phyloP scores from a whole-genome alignment of 192 early-diverging fungal species.

The Coemansia sp. region DNA sequence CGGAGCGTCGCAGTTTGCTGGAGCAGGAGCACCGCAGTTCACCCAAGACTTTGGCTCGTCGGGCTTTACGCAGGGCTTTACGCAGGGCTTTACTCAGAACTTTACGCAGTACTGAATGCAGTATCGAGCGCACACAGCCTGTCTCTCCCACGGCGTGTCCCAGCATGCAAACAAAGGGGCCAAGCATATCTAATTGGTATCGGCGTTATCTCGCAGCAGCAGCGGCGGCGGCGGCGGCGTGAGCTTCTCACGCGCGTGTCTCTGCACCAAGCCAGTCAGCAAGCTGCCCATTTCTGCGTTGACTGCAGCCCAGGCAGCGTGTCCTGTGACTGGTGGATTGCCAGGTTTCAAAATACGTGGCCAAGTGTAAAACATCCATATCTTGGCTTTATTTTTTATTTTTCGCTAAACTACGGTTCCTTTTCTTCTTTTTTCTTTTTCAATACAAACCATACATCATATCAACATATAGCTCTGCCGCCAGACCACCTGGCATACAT shows the following conservation, averaged over 20 bases:
- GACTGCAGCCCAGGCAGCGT: too few relatives aligned
- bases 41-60: conserved; percentile 33
- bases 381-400: neutral
- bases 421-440: neutral
- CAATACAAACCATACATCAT: neutral
- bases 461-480: neutral
- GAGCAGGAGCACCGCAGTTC: conserved; percentile 19
- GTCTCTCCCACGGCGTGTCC: neutral
- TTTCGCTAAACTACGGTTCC: neutral
- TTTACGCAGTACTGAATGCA: conserved; percentile 47
- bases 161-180: neutral
- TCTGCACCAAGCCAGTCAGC: too few relatives aligned
- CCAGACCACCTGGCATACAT: neutral
- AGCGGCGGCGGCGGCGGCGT: too few relatives aligned
- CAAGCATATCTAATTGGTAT: neutral
- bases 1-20: conserved; percentile 19
- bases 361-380: neutral
- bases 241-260: too few relatives aligned
- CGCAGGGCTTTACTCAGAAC: conserved; percentile 46
- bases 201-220: too few relatives aligned
- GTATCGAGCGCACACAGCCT: neutral
- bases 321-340: too few relatives aligned
- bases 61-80: conserved; percentile 49
- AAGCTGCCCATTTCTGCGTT: neutral
- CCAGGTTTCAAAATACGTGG: neutral